phyloP scores from a whole-genome alignment of 2,329 filamentous ascomycete genomes.

The Aspergillus quadrilineatus region DNA sequence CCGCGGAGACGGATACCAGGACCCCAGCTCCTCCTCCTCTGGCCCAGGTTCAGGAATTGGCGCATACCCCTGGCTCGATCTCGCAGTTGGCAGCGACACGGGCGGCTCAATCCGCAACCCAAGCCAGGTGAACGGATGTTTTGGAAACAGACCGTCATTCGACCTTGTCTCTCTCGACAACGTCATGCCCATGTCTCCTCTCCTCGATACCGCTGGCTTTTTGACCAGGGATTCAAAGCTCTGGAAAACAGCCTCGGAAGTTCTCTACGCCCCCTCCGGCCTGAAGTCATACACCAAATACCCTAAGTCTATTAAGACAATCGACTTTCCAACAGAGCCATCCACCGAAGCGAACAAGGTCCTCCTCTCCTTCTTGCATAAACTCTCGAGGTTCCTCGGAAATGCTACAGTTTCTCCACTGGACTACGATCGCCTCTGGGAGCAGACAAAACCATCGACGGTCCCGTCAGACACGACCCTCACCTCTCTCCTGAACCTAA shows the following conservation, averaged over 20 bases:
- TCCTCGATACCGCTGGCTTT: slow-evolving; percentile 49
- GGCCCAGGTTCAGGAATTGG: slow-evolving; percentile 30
- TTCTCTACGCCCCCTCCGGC: slow-evolving; percentile 35
- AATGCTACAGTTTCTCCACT: slow-evolving; percentile 14
- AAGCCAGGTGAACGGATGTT: slow-evolving; percentile 50
- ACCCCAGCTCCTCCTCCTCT: slow-evolving; percentile 25
- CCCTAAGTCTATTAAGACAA: slow-evolving; percentile 32
- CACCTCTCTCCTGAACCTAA: slow-evolving; percentile 22
- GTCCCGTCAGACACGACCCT: slow-evolving; percentile 33
- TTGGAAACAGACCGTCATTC: slow-evolving; percentile 52
- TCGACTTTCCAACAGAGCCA: slow-evolving; percentile 43
- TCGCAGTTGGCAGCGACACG: slow-evolving; percentile 50
- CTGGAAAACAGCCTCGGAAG: slow-evolving; percentile 41
- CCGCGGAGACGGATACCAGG: slow-evolving; percentile 38
- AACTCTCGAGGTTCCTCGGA: slow-evolving; percentile 44
- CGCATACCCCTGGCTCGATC: slow-evolving; percentile 46
- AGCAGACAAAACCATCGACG: slow-evolving; percentile 28
- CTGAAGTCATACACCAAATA: slow-evolving; percentile 37
- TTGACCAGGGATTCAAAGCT: slow-evolving; percentile 29
- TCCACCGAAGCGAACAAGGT: slow-evolving; percentile 36
- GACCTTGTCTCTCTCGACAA: slow-evolving; percentile 49
- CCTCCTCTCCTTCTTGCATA: slow-evolving; percentile 45
- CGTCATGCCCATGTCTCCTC: slow-evolving; percentile 48
- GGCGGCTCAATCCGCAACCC: slow-evolving; percentile 47
- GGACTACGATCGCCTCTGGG: slow-evolving; percentile 20